Evolutionary conservation across 2,329 filamentous ascomycete genomes (phyloP).

Genomic region (Colletotrichum caudatum): DNA sequence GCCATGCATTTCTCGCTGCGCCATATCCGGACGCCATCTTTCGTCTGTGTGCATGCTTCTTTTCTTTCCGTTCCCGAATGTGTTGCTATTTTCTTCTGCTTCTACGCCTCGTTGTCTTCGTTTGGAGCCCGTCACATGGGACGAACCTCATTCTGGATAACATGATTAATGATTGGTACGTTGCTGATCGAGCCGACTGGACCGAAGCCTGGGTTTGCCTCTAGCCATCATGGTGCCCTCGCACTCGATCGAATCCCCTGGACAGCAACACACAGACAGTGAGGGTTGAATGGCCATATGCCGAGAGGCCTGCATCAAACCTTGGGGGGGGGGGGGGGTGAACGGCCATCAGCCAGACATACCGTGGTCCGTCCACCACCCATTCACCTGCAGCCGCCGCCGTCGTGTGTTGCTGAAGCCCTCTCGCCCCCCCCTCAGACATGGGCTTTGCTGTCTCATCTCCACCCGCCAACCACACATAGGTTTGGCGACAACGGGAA

Average conservation of each 20-base stretch:
- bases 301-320: constrained; percentile 27
- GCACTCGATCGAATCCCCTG: constrained; percentile 22
- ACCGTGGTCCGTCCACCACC: constrained; percentile 15
- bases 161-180: constrained; percentile 6
- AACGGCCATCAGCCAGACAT: constrained; percentile 15
- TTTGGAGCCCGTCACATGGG: constrained; percentile 2
- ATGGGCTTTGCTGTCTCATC: constrained; percentile 38
- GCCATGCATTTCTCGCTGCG: constrained; percentile 29
- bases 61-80: constrained; percentile 17
- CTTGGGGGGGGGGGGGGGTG: constrained; percentile 15
- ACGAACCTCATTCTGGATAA: constrained; percentile 11
- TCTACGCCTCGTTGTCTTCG: constrained; percentile 19
- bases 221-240: constrained; percentile 36
- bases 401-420: constrained; percentile 29
- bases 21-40: constrained; percentile 22
- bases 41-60: constrained; percentile 10
- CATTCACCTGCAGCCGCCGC: constrained; percentile 38
- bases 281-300: constrained; percentile 8
- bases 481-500: constrained; percentile 22
- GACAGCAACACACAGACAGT: constrained; percentile 4
- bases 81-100: constrained; percentile 30
- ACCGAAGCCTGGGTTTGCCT: constrained; percentile 13
- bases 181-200: neutral
- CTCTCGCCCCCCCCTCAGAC: constrained; percentile 11
- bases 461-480: constrained; percentile 34